These are phyloP conservation scores for Glycine latifolia DNA, from an alignment of 306 rosid species.

Conservation along the genomic window DNA sequence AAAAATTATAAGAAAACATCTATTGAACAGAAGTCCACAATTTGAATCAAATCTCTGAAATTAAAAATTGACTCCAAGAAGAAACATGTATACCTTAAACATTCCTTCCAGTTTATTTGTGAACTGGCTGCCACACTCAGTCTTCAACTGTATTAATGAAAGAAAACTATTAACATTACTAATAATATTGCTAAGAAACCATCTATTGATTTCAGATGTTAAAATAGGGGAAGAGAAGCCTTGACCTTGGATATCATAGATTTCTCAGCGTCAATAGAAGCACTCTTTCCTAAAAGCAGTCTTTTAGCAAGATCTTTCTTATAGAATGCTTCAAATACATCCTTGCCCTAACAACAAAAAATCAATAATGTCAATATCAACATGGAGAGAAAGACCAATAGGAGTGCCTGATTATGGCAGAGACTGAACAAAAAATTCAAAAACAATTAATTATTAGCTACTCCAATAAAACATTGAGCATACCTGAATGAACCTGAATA, in stretches of 20 bases:
- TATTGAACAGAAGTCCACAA: neutral
- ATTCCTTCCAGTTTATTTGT: conserved; percentile 98
- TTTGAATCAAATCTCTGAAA: neutral
- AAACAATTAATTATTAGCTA: conserved; percentile 38
- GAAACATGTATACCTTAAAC: conserved; percentile 76
- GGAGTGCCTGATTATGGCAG: conserved; percentile 36
- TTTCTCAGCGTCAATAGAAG: conserved; percentile 96
- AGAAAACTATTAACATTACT: conserved; percentile 45
- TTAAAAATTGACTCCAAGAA: conserved; percentile 28
- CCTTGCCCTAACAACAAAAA: conserved; percentile 77
- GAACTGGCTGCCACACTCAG: conserved; percentile 99
- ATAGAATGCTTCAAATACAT: conserved; percentile 97
- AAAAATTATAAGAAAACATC: too few species aligned
- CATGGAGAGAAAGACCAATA: conserved; percentile 40
- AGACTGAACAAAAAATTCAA: conserved; percentile 16
- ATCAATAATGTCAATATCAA: conserved; percentile 37
- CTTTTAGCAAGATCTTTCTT: conserved; percentile 98
- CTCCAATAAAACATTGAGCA: conserved; percentile 44
- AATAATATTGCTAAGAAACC: conserved; percentile 18
- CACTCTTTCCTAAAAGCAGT: conserved; percentile 93
- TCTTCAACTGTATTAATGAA: conserved; percentile 74
- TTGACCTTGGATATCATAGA: conserved; percentile 98
- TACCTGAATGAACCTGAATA: conserved; percentile 98
- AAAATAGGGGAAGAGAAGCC: conserved; percentile 26
- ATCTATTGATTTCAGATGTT: conserved; percentile 11